Percentiles rank a stretch among this genome's conserved stretches.
phyloP scores from a whole-genome alignment of 176 grass and related monocot genomes.

The Zea luxurians region DNA sequence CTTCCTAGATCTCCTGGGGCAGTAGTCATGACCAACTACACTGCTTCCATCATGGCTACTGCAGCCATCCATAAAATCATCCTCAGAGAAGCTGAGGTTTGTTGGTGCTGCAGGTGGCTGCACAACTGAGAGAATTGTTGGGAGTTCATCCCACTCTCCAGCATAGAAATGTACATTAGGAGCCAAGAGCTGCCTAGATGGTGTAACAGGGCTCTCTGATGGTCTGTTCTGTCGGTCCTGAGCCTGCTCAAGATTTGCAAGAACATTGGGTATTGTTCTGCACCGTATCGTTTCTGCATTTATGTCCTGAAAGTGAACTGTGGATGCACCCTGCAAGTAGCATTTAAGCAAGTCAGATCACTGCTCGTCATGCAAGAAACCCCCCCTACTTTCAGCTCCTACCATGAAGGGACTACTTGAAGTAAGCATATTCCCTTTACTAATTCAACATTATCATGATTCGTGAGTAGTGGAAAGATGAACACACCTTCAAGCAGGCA shows the following conservation, averaged over 20 bases:
- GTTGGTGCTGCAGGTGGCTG: slow-evolving; percentile 41
- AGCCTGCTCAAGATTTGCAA: slow-evolving; percentile 88
- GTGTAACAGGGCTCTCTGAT: slow-evolving; percentile 91
- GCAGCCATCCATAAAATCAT: slow-evolving; percentile 80
- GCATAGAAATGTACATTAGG: slow-evolving; percentile 85
- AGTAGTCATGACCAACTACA: slow-evolving; percentile 60
- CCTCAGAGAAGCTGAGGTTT: slow-evolving; percentile 86
- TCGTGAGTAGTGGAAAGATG: slow-evolving; percentile 23
- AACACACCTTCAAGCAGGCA: slow-evolving; percentile 83
- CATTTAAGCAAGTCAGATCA: slow-evolving; percentile 38
- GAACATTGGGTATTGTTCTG: slow-evolving; percentile 87
- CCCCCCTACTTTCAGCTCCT: background rate
- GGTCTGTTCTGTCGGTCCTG: slow-evolving; percentile 65
- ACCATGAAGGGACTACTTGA: too few species aligned
- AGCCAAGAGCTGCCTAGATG: slow-evolving; percentile 66
- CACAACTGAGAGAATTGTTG: slow-evolving; percentile 77
- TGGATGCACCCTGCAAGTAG: slow-evolving; percentile 65
- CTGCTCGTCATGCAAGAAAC: slow-evolving; percentile 5
- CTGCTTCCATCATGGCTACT: slow-evolving; percentile 85
- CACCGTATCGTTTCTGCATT: slow-evolving; percentile 90
- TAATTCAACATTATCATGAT: slow-evolving; percentile 8
- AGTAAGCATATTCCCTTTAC: slow-evolving; percentile 11
- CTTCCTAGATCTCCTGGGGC: slow-evolving; percentile 69
- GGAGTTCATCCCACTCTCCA: slow-evolving; percentile 80
- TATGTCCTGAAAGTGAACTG: slow-evolving; percentile 89